Percentiles rank a stretch among this genome's conserved stretches.
Evolutionary conservation across 345 rosid species (phyloP).

Genomic region (Boechera retrofracta): DNA sequence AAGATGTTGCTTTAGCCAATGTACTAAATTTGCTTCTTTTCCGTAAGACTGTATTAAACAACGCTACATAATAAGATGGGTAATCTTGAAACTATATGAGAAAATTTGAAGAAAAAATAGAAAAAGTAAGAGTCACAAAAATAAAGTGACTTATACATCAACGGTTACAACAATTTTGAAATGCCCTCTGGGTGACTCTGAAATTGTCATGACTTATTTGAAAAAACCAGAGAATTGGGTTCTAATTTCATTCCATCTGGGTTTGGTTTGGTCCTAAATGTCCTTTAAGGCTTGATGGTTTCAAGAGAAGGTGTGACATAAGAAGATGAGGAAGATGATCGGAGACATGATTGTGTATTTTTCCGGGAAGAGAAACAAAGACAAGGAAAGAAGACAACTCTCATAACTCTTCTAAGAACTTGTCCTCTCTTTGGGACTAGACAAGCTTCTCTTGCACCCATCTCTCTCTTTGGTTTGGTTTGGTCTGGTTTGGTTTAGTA

Average conservation of each 20-base stretch:
- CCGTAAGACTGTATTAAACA: not conserved
- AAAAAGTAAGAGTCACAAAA: not conserved
- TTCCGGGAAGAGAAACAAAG: constrained; percentile 38
- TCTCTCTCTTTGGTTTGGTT: constrained; percentile 26
- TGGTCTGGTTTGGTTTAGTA: constrained; percentile 30
- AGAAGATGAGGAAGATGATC: constrained; percentile 32
- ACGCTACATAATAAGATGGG: not conserved
- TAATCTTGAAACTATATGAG: constrained; percentile 1
- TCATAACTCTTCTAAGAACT: constrained; percentile 50
- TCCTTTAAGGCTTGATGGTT: constrained; percentile 32
- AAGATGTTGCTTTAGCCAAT: not conserved
- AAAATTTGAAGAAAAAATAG: not conserved
- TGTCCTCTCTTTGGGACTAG: constrained; percentile 56
- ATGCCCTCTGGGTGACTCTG: not conserved
- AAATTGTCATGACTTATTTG: constrained; percentile 21
- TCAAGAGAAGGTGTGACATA: constrained; percentile 37
- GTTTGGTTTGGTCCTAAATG: constrained; percentile 21
- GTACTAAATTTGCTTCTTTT: not conserved
- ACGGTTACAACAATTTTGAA: constrained; percentile 3
- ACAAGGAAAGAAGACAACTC: constrained; percentile 30
- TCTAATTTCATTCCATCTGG: constrained; percentile 10
- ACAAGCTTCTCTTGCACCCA: constrained; percentile 40
- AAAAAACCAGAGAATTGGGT: not conserved
- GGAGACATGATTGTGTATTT: constrained; percentile 10
- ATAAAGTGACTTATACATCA: not conserved